Conservation (phyloP, 306 rosid genomes). For the Dryas octopetala region DNA sequence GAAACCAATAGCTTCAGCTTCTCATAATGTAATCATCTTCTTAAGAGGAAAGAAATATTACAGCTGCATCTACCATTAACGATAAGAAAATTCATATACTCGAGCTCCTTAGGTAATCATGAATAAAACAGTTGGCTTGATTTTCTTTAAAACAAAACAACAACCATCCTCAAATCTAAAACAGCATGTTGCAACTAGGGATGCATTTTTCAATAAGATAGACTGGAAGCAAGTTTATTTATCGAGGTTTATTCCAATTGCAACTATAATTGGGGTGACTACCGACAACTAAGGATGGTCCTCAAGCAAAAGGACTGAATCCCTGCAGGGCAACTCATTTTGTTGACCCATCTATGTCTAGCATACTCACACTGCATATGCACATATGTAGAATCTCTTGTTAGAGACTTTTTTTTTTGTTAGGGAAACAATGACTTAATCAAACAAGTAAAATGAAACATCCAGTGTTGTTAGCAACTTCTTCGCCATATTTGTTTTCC, state of each 20-base stretch:
- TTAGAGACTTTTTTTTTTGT: too few species aligned
- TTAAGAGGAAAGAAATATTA: not conserved
- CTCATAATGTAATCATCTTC: not conserved
- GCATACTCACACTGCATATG: not conserved
- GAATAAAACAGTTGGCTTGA: not conserved
- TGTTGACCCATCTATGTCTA: not conserved
- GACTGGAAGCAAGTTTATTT: not conserved
- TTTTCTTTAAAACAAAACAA: not conserved
- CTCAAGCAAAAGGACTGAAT: not conserved
- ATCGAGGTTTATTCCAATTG: not conserved
- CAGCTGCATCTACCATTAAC: constrained; percentile 8
- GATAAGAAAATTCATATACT: not conserved
- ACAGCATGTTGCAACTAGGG: not conserved
- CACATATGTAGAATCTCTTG: not conserved
- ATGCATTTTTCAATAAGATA: not conserved
- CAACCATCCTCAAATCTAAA: not conserved
- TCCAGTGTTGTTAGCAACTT: not conserved
- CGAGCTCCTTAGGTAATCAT: not conserved
- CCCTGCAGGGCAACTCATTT: not conserved
- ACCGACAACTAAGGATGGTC: not conserved
- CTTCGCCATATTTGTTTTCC: not conserved
- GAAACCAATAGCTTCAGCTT: not conserved
- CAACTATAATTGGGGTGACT: not conserved
- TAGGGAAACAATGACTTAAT: too few species aligned
- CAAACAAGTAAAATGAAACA: not conserved